These are phyloP conservation scores for Barnettozyma populi DNA, from an alignment of 805 yeast species.

Conservation along the genomic window DNA sequence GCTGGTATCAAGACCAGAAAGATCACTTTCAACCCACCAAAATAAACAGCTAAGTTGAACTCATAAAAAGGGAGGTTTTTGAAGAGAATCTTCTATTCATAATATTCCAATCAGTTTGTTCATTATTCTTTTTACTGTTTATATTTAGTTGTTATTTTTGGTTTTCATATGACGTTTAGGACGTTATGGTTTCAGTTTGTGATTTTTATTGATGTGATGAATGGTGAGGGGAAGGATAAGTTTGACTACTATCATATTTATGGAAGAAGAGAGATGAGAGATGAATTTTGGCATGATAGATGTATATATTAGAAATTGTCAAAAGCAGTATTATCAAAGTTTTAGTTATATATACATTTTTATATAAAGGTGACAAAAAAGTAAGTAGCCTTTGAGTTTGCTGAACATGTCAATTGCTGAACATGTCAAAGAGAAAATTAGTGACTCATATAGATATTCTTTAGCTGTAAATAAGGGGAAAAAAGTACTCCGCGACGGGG, in stretches of 20 bases:
- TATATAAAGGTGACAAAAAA: neutral
- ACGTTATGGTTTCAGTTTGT: conserved; percentile 5
- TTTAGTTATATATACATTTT: conserved; percentile 3
- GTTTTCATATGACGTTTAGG: conserved; percentile 1
- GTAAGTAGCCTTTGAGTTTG: neutral
- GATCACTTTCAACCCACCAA: conserved; percentile 89
- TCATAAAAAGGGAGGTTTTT: neutral
- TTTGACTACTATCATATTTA: conserved; percentile 4
- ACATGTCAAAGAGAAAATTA: no score
- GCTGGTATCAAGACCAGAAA: conserved; percentile 91
- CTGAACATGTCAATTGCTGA: no score
- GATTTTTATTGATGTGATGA: conserved; percentile 5
- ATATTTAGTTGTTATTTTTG: conserved; percentile 1
- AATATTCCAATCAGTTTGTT: conserved; percentile 2
- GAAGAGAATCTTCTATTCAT: neutral
- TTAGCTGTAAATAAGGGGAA: no score
- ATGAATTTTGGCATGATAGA: conserved; percentile 12
- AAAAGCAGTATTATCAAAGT: conserved; percentile 2
- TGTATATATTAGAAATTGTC: conserved; percentile 10
- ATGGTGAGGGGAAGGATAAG: conserved; percentile 3
- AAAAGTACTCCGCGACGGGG: conserved; percentile 14
- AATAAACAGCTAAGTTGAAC: conserved; percentile 37
- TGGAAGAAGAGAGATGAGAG: conserved; percentile 5
- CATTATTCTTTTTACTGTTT: conserved; percentile 6
- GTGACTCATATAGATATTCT: no score